Evolutionary conservation across 2,329 filamentous ascomycete species (phyloP).

Genomic region (Nectriaceae sp.): DNA sequence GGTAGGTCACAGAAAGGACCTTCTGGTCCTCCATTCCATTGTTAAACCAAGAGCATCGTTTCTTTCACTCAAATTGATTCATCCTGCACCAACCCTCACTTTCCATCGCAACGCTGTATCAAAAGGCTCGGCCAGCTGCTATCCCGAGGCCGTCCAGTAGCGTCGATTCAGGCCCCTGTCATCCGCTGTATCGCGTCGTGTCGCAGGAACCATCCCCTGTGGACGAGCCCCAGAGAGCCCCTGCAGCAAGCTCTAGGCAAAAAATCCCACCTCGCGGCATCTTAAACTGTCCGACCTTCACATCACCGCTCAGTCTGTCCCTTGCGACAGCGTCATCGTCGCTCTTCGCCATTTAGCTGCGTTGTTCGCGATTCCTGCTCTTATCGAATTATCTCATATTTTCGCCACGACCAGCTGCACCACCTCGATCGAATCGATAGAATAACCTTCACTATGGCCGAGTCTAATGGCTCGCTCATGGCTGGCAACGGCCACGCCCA

Average conservation of each 20-base stretch:
- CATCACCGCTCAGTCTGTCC: neutral
- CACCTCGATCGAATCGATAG: neutral
- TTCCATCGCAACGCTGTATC: too few relatives aligned
- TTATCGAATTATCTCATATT: neutral
- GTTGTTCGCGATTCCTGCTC: neutral
- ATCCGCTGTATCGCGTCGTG: slow-evolving; percentile 23
- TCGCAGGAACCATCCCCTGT: slow-evolving; percentile 21
- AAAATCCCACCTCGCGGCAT: slow-evolving; percentile 14
- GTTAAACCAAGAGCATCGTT: neutral
- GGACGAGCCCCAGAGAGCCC: neutral
- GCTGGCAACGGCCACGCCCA: slow-evolving; percentile 43
- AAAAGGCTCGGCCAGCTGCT: too few relatives aligned
- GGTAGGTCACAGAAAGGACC: too few relatives aligned
- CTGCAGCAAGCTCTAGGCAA: slow-evolving; percentile 3
- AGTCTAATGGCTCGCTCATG: slow-evolving; percentile 34
- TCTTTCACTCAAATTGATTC: neutral
- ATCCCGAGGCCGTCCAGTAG: too few relatives aligned
- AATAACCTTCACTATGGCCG: slow-evolving; percentile 35
- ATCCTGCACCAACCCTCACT: too few relatives aligned
- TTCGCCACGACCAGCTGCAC: neutral
- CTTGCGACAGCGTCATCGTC: neutral
- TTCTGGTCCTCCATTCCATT: neutral
- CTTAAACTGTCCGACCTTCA: slow-evolving; percentile 7
- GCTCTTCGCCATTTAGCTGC: neutral
- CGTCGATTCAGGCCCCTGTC: neutral